These are phyloP conservation scores for Areca catechu DNA, from an alignment of 176 grass and related monocot species.

Conservation along the genomic window DNA sequence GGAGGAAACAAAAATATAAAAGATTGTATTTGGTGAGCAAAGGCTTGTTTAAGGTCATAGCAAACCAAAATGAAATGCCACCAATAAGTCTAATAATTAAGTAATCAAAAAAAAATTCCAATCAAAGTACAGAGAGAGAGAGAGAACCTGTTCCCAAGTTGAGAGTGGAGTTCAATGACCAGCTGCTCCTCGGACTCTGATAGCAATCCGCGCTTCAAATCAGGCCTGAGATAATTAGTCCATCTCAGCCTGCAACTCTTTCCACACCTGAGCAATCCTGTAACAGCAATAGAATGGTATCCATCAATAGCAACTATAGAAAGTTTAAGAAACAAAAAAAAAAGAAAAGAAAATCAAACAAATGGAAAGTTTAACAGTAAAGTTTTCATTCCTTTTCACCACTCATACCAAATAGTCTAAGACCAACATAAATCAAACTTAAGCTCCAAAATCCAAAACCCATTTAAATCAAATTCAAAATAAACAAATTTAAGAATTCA, in stretches of 20 bases:
- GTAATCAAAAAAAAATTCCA: too few species aligned
- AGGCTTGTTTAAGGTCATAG: not conserved
- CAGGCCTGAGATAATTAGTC: conserved; percentile 11
- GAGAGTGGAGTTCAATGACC: conserved; percentile 9
- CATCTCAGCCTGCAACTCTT: conserved; percentile 12
- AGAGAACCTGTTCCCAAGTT: conserved; percentile 3
- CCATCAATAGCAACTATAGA: too few species aligned
- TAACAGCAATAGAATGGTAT: not conserved
- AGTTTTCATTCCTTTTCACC: too few species aligned
- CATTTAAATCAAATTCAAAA: too few species aligned
- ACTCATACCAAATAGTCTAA: too few species aligned
- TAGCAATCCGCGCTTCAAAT: conserved; percentile 6
- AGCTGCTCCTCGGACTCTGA: conserved; percentile 6
- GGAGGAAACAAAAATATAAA: not conserved
- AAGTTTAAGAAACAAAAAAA: too few species aligned
- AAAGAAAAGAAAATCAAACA: too few species aligned
- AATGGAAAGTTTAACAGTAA: too few species aligned
- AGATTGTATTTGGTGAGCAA: too few species aligned
- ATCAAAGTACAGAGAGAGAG: not conserved
- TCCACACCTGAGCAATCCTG: conserved; percentile 1
- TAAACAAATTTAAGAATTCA: too few species aligned
- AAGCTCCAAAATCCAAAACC: too few species aligned
- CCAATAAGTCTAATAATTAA: not conserved
- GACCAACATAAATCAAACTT: too few species aligned
- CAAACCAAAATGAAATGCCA: not conserved